Conservation (phyloP, 2,329 filamentous ascomycete species). For the Alternaria consortialis region DNA sequence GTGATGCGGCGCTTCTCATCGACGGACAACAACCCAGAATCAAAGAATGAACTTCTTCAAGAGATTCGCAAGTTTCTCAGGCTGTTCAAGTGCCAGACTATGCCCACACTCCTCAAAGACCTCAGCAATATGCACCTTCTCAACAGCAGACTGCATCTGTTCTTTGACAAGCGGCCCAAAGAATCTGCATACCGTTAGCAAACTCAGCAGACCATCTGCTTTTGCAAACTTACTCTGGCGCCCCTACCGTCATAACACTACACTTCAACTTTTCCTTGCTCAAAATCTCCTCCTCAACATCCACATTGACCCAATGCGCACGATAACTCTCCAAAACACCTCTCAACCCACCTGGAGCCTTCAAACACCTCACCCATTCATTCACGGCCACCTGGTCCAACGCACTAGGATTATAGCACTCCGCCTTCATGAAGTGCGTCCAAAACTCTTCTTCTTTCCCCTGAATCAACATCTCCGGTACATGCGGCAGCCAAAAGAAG, state of each 20-base stretch:
- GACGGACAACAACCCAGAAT: too few species aligned
- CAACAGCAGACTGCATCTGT: conserved; percentile 42
- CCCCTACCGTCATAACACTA: conserved; percentile 33
- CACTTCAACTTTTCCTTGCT: conserved; percentile 25
- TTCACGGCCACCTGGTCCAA: conserved; percentile 40
- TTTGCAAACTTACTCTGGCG: conserved; percentile 24
- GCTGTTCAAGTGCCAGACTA: conserved; percentile 30
- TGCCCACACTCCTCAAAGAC: conserved; percentile 32
- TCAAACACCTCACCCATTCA: conserved; percentile 32
- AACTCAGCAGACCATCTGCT: neutral
- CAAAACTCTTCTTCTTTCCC: conserved; percentile 53
- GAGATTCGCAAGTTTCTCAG: conserved; percentile 25
- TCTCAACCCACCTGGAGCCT: conserved; percentile 27
- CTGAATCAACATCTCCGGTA: conserved; percentile 53
- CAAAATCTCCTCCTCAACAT: conserved; percentile 32
- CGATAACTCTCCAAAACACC: conserved; percentile 33
- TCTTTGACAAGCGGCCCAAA: conserved; percentile 30
- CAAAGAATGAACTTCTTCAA: conserved; percentile 23
- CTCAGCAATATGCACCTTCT: conserved; percentile 39
- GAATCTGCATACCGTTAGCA: conserved; percentile 15
- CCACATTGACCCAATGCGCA: conserved; percentile 32
- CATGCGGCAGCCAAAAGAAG: conserved; percentile 48
- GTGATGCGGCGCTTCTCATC: too few species aligned
- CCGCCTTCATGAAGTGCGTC: conserved; percentile 53
- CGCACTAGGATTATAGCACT: conserved; percentile 51